phyloP scores from a whole-genome alignment of 164 flowering plant species.

The Chimonanthus salicifolius region DNA sequence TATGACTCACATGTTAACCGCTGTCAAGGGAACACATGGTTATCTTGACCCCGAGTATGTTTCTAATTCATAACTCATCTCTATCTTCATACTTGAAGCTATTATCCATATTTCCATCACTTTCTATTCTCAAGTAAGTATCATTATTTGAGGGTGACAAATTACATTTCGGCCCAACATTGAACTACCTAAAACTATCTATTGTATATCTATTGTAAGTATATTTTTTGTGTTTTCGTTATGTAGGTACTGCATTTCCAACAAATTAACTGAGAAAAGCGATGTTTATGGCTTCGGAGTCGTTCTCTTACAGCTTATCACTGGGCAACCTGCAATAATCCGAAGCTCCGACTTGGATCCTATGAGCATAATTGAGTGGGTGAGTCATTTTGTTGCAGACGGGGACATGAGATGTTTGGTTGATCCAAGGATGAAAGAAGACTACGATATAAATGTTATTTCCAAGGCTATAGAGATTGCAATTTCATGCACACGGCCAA shows the following conservation, averaged over 20 bases:
- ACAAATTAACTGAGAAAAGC: conserved; percentile 39
- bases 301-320: conserved; percentile 42
- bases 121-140: too few species aligned
- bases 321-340: conserved; percentile 27
- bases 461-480: conserved; percentile 45
- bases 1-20: conserved; percentile 23
- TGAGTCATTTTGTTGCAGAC: conserved; percentile 14
- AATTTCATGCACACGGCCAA: conserved; percentile 29
- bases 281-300: conserved; percentile 55
- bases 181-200: background rate
- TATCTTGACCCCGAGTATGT: conserved; percentile 61
- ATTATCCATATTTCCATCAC: background rate
- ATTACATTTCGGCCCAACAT: background rate
- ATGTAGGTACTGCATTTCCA: conserved; percentile 24
- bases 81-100: background rate
- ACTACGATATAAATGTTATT: conserved; percentile 23
- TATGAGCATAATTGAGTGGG: conserved; percentile 31
- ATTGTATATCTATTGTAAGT: too few species aligned
- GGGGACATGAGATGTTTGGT: conserved; percentile 30
- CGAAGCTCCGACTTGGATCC: background rate
- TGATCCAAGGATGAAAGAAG: conserved; percentile 35
- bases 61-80: background rate
- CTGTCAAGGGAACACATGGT: conserved; percentile 43
- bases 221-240: too few species aligned
- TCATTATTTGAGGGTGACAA: background rate